Evolutionary conservation across 495 filamentous ascomycete genomes (phyloP).

Genomic region (Paragyromitra xinjiangensis): DNA sequence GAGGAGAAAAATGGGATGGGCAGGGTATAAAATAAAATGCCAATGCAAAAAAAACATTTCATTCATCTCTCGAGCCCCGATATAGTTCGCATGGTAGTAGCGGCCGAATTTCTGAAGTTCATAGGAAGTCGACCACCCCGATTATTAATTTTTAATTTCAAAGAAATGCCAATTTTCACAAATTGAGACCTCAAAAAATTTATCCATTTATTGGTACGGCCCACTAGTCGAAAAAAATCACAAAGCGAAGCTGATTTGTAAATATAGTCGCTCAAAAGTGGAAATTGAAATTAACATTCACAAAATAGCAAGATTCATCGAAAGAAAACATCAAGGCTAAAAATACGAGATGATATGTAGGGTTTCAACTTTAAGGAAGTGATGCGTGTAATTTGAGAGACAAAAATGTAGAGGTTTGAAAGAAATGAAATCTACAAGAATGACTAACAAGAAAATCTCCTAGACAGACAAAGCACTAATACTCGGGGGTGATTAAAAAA

Average conservation of each 20-base stretch:
- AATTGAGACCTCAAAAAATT: neutral
- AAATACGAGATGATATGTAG: neutral
- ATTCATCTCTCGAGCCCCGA: neutral
- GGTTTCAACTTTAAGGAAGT: neutral
- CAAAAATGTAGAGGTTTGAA: neutral
- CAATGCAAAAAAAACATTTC: neutral
- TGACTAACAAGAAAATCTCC: neutral
- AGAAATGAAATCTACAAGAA: neutral
- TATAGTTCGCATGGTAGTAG: neutral
- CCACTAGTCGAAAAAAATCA: neutral
- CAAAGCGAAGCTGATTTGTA: neutral
- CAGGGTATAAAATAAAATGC: conserved; percentile 18
- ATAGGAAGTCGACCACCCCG: neutral
- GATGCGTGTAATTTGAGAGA: neutral
- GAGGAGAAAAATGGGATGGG: conserved; percentile 20
- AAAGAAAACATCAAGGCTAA: neutral
- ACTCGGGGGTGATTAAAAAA: neutral
- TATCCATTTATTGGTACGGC: neutral
- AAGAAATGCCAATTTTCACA: conserved; percentile 7
- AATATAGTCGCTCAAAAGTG: neutral
- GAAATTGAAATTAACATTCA: neutral
- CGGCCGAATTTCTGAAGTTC: neutral
- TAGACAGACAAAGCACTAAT: neutral
- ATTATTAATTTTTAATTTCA: conserved; percentile 33
- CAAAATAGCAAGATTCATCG: neutral